Evolutionary conservation across 1,284 basidiomycete genomes (phyloP), one percentile per base, ranked within the genome.

Genomic region (Melampsora larici-populina): DNA sequence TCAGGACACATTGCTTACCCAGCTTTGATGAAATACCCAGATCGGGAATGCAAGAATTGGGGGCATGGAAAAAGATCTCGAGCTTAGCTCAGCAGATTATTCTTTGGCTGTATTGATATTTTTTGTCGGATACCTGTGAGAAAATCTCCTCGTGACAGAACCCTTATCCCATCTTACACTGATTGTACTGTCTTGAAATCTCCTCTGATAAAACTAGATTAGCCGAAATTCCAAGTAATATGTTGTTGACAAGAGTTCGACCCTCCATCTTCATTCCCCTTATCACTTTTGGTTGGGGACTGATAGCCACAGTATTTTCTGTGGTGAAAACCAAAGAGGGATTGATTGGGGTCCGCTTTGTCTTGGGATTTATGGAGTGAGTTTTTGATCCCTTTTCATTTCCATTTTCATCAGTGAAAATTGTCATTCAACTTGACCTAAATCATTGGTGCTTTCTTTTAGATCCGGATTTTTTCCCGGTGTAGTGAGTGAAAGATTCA

Each of bases 381-480:
- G 66, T 33, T 21, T 26, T 58, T 9, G 13, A 36, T 66, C 26
- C 29, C 36, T 43, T 62, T 43, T 58, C 24, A 29, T 51, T 31
- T 46, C 9, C 13, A 15, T 17, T 13, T 18, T 29, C 48, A 21
- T n/a, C 24, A 62, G 9, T 43, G 49, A 31, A 21, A 31, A 31
- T 26, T 69, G 21, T 46, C 46, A 24, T 55, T 9, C n/a, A 31
- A 13, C n/a, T 70, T 55, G 55, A n/a, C 6, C 55, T 58, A 18
- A 24, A 1, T 29, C n/a, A 1, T 18, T 64, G 29, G 17, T 33
- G 29, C 24, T 33, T 36, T 43, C 60, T 24, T 17, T n/a, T 17
- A 71, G 72, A 24, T 74, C 72, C 40, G 72, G 72, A n/a, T 74
- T 74, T 66, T 74, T 74, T 26, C 72, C 72, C 33, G 72, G 72